Evolutionary conservation across 805 yeast species (phyloP).

Genomic region (Naumovozyma dairenensis): DNA sequence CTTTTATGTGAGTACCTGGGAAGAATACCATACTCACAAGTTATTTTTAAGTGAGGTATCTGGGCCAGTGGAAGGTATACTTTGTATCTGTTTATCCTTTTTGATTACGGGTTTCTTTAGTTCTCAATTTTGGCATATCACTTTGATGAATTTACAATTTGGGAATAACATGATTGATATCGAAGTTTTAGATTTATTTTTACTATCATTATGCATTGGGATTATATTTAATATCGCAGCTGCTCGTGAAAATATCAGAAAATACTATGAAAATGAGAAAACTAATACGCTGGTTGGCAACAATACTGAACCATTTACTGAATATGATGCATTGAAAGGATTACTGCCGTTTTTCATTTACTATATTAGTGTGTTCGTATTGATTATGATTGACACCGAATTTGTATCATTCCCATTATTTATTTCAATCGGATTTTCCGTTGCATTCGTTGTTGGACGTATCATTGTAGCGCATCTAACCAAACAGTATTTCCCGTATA

Average conservation of each 20-base stretch:
- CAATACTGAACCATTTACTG: slow-evolving; percentile 12
- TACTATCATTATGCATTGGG: slow-evolving; percentile 50
- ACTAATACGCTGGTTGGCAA: slow-evolving; percentile 20
- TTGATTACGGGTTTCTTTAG: slow-evolving; percentile 60
- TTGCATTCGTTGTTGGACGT: slow-evolving; percentile 85
- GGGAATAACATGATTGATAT: slow-evolving; percentile 21
- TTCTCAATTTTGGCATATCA: slow-evolving; percentile 49
- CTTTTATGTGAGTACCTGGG: slow-evolving; percentile 90
- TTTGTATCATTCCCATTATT: slow-evolving; percentile 46
- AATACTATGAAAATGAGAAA: slow-evolving; percentile 34
- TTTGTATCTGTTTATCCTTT: slow-evolving; percentile 49
- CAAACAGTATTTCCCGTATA: slow-evolving; percentile 61
- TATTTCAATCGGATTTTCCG: slow-evolving; percentile 59
- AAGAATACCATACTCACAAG: slow-evolving; percentile 83
- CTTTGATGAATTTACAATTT: slow-evolving; percentile 26
- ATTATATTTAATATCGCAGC: slow-evolving; percentile 55
- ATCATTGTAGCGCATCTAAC: slow-evolving; percentile 84
- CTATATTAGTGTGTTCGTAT: slow-evolving; percentile 37
- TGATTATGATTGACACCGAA: slow-evolving; percentile 42
- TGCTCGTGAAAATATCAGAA: slow-evolving; percentile 53
- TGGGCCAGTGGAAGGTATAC: slow-evolving; percentile 93
- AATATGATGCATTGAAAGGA: slow-evolving; percentile 37
- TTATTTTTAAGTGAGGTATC: slow-evolving; percentile 68
- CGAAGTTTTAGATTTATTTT: slow-evolving; percentile 36
- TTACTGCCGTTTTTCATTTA: slow-evolving; percentile 59